phyloP scores from a whole-genome alignment of 2,329 filamentous ascomycete species.

The Verticillium nonalfalfae region DNA sequence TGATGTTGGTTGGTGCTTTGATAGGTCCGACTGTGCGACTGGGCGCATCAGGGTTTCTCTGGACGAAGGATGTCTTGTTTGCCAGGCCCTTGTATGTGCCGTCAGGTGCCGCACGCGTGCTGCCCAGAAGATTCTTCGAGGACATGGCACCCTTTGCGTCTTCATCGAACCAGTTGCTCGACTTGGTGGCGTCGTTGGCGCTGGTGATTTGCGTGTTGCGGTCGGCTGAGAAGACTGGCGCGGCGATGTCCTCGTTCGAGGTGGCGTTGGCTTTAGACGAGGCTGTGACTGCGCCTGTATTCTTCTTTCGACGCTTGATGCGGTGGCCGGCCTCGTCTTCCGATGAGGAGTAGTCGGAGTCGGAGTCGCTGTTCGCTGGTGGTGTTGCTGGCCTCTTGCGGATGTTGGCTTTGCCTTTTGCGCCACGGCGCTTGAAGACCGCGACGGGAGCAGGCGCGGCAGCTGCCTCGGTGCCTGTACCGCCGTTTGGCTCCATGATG shows the following conservation, averaged over 20 bases:
- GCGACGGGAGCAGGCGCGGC: slow-evolving; percentile 41
- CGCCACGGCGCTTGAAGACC: slow-evolving; percentile 80
- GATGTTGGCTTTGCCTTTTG: slow-evolving; percentile 69
- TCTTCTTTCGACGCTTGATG: slow-evolving; percentile 74
- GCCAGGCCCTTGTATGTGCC: slow-evolving; percentile 74
- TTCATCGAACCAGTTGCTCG: slow-evolving; percentile 85
- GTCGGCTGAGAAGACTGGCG: slow-evolving; percentile 54
- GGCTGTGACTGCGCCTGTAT: slow-evolving; percentile 57
- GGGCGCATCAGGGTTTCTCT: slow-evolving; percentile 72
- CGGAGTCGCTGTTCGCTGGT: slow-evolving; percentile 54
- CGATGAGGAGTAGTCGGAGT: slow-evolving; percentile 61
- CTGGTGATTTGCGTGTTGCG: slow-evolving; percentile 55
- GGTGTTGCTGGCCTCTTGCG: slow-evolving; percentile 77
- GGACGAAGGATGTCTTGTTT: slow-evolving; percentile 68
- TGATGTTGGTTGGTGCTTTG: slow-evolving; percentile 82
- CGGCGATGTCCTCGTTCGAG: slow-evolving; percentile 34
- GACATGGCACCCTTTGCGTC: slow-evolving; percentile 40
- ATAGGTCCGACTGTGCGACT: slow-evolving; percentile 71
- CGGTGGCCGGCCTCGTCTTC: slow-evolving; percentile 72
- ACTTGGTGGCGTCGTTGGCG: slow-evolving; percentile 84
- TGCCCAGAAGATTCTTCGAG: slow-evolving; percentile 52
- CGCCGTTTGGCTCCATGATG: background rate
- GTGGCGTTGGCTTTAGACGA: slow-evolving; percentile 44
- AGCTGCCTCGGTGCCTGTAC: background rate
- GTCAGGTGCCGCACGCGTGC: slow-evolving; percentile 44